Evolutionary conservation across 208 protist genomes (phyloP).

Genomic region (Leishmania lainsoni): DNA sequence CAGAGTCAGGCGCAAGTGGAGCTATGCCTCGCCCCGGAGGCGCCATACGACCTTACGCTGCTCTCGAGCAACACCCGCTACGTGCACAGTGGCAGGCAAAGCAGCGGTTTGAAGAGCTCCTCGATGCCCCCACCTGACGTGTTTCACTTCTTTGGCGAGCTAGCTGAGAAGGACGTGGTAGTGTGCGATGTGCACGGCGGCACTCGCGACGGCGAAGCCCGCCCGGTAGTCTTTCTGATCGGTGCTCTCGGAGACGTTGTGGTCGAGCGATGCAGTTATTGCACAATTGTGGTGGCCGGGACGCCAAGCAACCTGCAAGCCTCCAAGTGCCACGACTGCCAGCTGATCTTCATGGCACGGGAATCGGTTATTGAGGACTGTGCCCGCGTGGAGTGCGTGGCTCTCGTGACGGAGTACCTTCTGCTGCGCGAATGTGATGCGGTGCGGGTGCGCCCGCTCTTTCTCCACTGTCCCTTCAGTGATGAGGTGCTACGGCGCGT

Average conservation of each 20-base stretch:
- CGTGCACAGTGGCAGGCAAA: slow-evolving; percentile 44
- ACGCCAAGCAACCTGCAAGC: slow-evolving; percentile 51
- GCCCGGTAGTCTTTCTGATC: slow-evolving; percentile 72
- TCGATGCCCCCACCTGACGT: slow-evolving; percentile 18
- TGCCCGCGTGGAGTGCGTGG: slow-evolving; percentile 35
- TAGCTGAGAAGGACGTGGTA: slow-evolving; percentile 50
- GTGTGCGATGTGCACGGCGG: slow-evolving; percentile 63
- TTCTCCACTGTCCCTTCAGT: slow-evolving; percentile 55
- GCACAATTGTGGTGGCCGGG: slow-evolving; percentile 70
- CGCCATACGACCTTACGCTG: slow-evolving; percentile 65
- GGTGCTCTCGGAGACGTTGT: slow-evolving; percentile 65
- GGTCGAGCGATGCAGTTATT: slow-evolving; percentile 68
- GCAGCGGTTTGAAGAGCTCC: slow-evolving; percentile 16
- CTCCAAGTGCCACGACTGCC: slow-evolving; percentile 54
- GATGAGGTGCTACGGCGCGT: slow-evolving; percentile 57
- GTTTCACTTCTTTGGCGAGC: slow-evolving; percentile 51
- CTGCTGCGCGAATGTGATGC: slow-evolving; percentile 23
- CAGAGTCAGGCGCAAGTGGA: slow-evolving; percentile 18
- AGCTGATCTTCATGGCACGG: slow-evolving; percentile 51
- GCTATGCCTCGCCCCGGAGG: slow-evolving; percentile 48
- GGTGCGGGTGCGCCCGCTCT: slow-evolving; percentile 51
- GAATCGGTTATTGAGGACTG: slow-evolving; percentile 58
- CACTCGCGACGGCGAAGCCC: neutral
- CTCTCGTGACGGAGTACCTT: slow-evolving; percentile 67
- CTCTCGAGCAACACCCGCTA: slow-evolving; percentile 49